Conservation (phyloP, 441 rosid genomes). For the Viola pubescens region DNA sequence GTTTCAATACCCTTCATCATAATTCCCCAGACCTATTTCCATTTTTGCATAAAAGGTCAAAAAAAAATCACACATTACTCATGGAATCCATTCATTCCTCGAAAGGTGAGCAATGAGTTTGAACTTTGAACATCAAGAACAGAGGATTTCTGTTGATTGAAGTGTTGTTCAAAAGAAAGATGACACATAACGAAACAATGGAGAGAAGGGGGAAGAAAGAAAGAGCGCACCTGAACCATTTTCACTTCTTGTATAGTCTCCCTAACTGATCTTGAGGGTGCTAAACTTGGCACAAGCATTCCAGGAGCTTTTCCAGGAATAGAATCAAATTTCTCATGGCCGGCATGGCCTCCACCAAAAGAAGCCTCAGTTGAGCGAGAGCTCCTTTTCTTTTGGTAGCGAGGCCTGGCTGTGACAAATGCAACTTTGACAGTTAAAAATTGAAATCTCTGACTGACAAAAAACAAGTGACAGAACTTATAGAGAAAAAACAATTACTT, state of each 20-base stretch:
- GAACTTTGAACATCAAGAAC: neutral
- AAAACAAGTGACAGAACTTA: neutral
- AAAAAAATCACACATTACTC: no score
- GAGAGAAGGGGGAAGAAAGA: neutral
- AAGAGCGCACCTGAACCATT: slow-evolving; percentile 62
- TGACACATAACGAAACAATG: neutral
- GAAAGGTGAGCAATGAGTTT: neutral
- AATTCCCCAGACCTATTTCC: slow-evolving; percentile 50
- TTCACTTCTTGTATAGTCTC: slow-evolving; percentile 67
- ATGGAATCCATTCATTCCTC: no score
- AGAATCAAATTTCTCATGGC: slow-evolving; percentile 27
- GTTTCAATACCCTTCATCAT: slow-evolving; percentile 53
- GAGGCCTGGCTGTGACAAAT: slow-evolving; percentile 54
- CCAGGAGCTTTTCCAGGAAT: slow-evolving; percentile 46
- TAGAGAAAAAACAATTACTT: slow-evolving; percentile 38
- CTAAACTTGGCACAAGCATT: slow-evolving; percentile 62
- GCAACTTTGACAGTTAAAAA: slow-evolving; percentile 22
- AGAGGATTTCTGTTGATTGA: neutral
- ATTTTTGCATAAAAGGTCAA: neutral
- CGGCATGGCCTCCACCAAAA: slow-evolving; percentile 33
- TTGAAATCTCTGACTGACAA: slow-evolving; percentile 4
- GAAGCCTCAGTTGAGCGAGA: slow-evolving; percentile 45
- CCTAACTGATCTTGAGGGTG: slow-evolving; percentile 62
- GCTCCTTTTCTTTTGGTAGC: slow-evolving; percentile 44
- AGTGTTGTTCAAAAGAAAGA: neutral